These are phyloP conservation scores for Neophaeococcomyces mojaviensis DNA, from an alignment of 2,329 filamentous ascomycete species.

Conservation along the genomic window DNA sequence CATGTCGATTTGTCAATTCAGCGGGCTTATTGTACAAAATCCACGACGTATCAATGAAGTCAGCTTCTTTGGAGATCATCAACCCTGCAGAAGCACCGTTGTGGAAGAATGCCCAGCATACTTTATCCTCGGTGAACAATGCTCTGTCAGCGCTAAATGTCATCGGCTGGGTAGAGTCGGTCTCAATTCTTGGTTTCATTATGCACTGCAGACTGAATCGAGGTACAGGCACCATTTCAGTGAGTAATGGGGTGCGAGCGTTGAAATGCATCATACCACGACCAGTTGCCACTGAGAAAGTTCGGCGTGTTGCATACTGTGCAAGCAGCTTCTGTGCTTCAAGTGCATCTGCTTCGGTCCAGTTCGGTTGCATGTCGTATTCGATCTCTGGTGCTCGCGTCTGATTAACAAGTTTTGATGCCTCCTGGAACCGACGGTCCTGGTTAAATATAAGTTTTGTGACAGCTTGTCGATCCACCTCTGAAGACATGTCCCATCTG, in stretches of 20 bases:
- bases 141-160: constrained; percentile 78
- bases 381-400: constrained; percentile 71
- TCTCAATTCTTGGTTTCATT: constrained; percentile 86
- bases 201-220: constrained; percentile 89
- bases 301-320: constrained; percentile 76
- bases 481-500: constrained; percentile 69
- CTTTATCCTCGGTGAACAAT: constrained; percentile 87
- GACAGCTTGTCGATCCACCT: constrained; percentile 73
- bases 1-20: constrained; percentile 91
- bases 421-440: constrained; percentile 82
- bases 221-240: constrained; percentile 80
- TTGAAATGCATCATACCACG: constrained; percentile 83
- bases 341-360: constrained; percentile 78
- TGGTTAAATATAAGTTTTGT: constrained; percentile 85
- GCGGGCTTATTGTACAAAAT: constrained; percentile 95
- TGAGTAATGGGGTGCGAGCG: constrained; percentile 77
- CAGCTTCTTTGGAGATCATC: constrained; percentile 79
- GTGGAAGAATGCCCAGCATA: constrained; percentile 98
- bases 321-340: constrained; percentile 90
- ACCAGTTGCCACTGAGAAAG: constrained; percentile 79
- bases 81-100: constrained; percentile 89
- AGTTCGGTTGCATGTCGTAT: constrained; percentile 64
- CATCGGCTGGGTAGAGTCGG: constrained; percentile 30
- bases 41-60: constrained; percentile 97
- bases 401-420: constrained; percentile 75